These are phyloP conservation scores for Ophiostoma pallidulum DNA, from an alignment of 2,329 filamentous ascomycete genomes.

Conservation along the genomic window DNA sequence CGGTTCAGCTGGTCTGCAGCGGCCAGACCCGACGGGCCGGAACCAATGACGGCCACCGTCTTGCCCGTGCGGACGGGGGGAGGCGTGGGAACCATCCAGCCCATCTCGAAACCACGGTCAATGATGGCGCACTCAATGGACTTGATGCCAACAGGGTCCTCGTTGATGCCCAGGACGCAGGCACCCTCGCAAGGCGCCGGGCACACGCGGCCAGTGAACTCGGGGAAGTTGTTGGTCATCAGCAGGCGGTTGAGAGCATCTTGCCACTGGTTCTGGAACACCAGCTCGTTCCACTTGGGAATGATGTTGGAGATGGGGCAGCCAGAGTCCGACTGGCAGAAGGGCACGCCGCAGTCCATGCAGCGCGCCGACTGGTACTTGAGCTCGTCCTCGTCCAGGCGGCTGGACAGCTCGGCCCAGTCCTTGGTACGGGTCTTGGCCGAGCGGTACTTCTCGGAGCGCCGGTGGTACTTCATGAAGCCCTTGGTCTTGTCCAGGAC, in stretches of 20 bases:
- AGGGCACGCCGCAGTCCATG: slow-evolving; percentile 98
- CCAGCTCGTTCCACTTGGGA: slow-evolving; percentile 87
- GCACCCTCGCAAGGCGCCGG: slow-evolving; percentile 94
- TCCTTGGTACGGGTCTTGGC: slow-evolving; percentile 79
- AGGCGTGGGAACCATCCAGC: slow-evolving; percentile 85
- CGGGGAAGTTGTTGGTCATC: slow-evolving; percentile 98
- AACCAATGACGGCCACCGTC: slow-evolving; percentile 80
- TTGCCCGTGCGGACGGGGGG: slow-evolving; percentile 78
- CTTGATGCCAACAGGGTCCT: slow-evolving; percentile 96
- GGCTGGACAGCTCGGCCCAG: slow-evolving; percentile 82
- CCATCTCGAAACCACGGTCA: slow-evolving; percentile 93
- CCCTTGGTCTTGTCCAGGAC: slow-evolving; percentile 96
- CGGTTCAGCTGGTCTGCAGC: slow-evolving; percentile 90
- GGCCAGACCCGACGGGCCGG: slow-evolving; percentile 83
- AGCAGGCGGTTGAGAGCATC: slow-evolving; percentile 85
- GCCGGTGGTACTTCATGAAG: slow-evolving; percentile 95
- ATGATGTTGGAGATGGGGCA: slow-evolving; percentile 98
- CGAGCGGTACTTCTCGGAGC: slow-evolving; percentile 85
- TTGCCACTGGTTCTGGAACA: slow-evolving; percentile 70
- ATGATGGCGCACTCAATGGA: slow-evolving; percentile 98
- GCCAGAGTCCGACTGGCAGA: slow-evolving; percentile 92
- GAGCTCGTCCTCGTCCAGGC: slow-evolving; percentile 85
- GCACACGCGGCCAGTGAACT: slow-evolving; percentile 95
- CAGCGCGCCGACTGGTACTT: slow-evolving; percentile 95
- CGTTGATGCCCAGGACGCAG: slow-evolving; percentile 92